Conservation (phyloP, 2,329 filamentous ascomycete genomes). For the Periconia macrospinosa region DNA sequence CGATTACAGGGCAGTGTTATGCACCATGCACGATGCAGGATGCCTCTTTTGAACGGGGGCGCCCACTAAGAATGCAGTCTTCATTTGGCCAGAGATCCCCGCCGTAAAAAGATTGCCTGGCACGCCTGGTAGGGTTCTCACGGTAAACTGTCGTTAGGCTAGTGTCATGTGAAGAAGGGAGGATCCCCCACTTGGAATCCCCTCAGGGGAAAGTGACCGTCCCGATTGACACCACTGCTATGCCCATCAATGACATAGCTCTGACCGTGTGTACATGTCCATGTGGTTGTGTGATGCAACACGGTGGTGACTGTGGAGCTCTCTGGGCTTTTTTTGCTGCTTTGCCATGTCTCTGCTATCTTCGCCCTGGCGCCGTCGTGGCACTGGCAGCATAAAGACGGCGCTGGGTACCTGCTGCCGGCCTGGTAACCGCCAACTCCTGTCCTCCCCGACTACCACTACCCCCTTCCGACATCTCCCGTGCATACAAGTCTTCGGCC, state of each 20-base stretch:
- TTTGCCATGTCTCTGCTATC: slow-evolving; percentile 6
- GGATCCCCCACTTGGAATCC: not conserved
- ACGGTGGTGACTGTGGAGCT: not conserved
- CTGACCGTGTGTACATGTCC: slow-evolving; percentile 1
- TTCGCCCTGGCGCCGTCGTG: not conserved
- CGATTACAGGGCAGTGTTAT: not conserved
- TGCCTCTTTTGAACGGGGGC: not conserved
- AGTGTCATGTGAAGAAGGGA: not conserved
- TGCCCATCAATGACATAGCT: slow-evolving; percentile 7
- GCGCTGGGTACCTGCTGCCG: slow-evolving; percentile 8
- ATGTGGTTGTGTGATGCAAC: not conserved
- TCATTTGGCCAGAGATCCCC: not conserved
- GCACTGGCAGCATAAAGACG: not conserved
- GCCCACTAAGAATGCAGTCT: too few species aligned
- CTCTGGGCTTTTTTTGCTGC: not conserved
- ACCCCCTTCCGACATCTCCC: slow-evolving; percentile 12
- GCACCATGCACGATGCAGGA: not conserved
- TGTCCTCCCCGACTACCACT: slow-evolving; percentile 8
- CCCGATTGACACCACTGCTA: not conserved
- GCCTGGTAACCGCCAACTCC: not conserved
- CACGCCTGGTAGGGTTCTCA: too few species aligned
- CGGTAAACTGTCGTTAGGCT: not conserved
- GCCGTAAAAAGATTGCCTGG: too few species aligned
- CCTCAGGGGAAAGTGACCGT: too few species aligned
- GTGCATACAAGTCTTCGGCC: slow-evolving; percentile 4